Base-by-base conservation (phyloP, 176 grass and related monocot species). In the Oryza rufipogon region DNA sequence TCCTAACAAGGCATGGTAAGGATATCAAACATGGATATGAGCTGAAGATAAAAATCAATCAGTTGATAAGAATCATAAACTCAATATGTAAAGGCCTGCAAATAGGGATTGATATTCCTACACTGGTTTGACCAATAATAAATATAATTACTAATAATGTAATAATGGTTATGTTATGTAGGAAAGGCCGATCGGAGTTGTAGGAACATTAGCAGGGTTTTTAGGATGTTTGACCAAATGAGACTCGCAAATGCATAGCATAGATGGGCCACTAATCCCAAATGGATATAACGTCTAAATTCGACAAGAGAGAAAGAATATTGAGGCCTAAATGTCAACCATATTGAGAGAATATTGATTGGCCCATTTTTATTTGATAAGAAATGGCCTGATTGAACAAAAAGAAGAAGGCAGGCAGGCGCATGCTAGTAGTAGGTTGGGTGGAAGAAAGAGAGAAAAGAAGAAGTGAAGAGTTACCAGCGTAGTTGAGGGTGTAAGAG, bases 401-500 rank as follows among this genome's bases (percentile, higher is more conserved):
- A 41, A 41, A 7, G 39, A 36, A 36, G 39, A 1, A 41, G 39
- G 1, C 30, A 41, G 46, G 46, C 46, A 36, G 34, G 4, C 34
- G 34, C 34, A 2, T 36, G 34, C 34, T 36, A 36, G 34, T 16
- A 52, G 12, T 32, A 32, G 30, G 15, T 54, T 16, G 15, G 15
- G 15, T 54, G 15, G 51, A 48, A 14, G 46, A 32, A 32, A 32
- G 30, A 32, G 30, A 32, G 34, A 36, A 36, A 48, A 38, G 5
- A 38, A 38, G 5, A 48, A 48, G 0, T 4, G 46, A 48, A 49
- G 47, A 49, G 47, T 52, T 87, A 95, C 96, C 89, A 5, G 96
- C 91, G n/a, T 95, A 95, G 86, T 98, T 95, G 19, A 98, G 91
- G 15, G 91, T 90, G 85, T 95, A 98, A 10, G 93, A 98, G 74